Base-by-base conservation (phyloP, 805 yeast species). In the Schizosaccharomyces lindneri region DNA sequence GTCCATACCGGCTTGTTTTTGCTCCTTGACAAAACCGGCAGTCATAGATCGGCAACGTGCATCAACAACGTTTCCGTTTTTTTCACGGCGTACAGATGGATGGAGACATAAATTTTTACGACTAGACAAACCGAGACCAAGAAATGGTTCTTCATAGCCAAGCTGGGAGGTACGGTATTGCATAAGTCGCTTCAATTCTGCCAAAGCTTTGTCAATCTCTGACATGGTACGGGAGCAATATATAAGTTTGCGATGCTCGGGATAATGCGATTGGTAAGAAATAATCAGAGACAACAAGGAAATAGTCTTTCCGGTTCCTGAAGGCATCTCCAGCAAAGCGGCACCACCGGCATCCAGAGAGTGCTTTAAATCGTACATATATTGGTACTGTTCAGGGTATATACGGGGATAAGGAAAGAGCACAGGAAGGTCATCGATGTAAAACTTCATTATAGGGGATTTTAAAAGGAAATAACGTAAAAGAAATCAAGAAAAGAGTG, bases 151-250 rank as follows among this genome's bases (percentile, higher is more conserved):
- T 27, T 75, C 83, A 67, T 78, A 81, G 0, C 97, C 97, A 60
- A 93, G 75, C 68, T 87, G 95, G 60, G 81, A 76, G 1, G 88
- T 73, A 66, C 99, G 78, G 69, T 79, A 93, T 62, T 81, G 86
- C 97, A 93, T 93, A 67, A 93, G 76, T 62, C 80, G 81, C 64
- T 85, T 82, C 75, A 93, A 76, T 74, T 93, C 99, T 6, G 90
- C 87, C 69, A 93, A 74, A 0, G 98, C 97, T 73, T 93, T 93
- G 73, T 93, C 98, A 70, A 93, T 93, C 74, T 93, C 99, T 11
- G 97, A 87, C 97, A 93, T 93, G 43, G 99, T 93, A 78, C 99
- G 97, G 4, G 98, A 93, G 72, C 99, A 93, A 73, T 93, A 93
- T 5, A 93, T 87, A 66, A 93, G 82, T 76, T 90, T 93, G 19